These are phyloP conservation scores for Nicotiana undulata DNA, from an alignment of 257 asterid genomes.

Conservation along the genomic window DNA sequence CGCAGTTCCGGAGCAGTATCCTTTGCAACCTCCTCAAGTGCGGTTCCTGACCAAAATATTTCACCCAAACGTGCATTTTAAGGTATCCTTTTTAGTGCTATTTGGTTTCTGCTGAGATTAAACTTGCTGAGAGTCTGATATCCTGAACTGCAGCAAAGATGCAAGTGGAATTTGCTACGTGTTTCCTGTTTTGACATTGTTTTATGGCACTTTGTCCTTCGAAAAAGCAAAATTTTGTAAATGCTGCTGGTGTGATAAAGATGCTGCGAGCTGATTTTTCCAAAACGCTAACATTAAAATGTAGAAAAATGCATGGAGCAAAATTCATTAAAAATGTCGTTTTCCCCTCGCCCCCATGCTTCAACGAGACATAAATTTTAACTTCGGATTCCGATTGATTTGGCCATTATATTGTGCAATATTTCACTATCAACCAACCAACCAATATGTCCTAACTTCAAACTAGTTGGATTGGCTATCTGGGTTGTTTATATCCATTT, in stretches of 20 bases:
- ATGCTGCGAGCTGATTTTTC: neutral
- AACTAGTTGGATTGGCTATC: neutral
- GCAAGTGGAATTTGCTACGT: neutral
- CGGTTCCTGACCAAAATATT: slow-evolving; percentile 94
- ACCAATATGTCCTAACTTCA: neutral
- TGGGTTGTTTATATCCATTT: neutral
- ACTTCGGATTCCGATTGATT: neutral
- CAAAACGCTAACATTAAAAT: neutral
- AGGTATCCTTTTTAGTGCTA: slow-evolving; percentile 36
- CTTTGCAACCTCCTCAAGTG: slow-evolving; percentile 99
- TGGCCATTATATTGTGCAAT: neutral
- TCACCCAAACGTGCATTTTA: slow-evolving; percentile 98
- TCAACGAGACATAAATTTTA: neutral
- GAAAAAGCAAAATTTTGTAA: neutral
- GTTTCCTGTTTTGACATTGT: neutral
- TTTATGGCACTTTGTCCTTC: neutral
- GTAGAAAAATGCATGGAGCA: neutral
- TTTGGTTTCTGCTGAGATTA: neutral
- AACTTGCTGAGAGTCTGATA: neutral
- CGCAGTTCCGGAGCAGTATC: slow-evolving; percentile 98
- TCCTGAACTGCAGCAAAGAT: neutral
- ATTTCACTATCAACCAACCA: neutral
- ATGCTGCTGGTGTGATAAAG: neutral
- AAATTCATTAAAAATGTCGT: neutral
- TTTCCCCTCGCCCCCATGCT: neutral